Evolutionary conservation across 352 stramenopile genomes (phyloP).

Genomic region (Phytophthora crassamura): DNA sequence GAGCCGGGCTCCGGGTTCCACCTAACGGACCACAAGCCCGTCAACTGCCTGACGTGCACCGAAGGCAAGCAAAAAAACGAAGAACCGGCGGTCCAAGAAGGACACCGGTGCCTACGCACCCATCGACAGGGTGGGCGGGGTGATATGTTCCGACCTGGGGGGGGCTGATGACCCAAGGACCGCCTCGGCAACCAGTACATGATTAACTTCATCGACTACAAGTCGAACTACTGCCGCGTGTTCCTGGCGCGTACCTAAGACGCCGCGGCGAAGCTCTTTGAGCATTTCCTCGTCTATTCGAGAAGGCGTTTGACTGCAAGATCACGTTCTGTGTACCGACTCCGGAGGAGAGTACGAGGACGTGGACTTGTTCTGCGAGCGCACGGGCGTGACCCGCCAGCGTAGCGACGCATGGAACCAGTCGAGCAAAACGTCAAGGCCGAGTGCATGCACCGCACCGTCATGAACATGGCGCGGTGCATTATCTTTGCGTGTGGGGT

Average conservation of each 20-base stretch:
- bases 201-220: slow-evolving; percentile 28
- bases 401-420: slow-evolving; percentile 31
- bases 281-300: slow-evolving; percentile 13
- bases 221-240: slow-evolving; percentile 13
- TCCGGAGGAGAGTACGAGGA: slow-evolving; percentile 33
- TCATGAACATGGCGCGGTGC: slow-evolving; percentile 38
- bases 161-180: slow-evolving; percentile 10
- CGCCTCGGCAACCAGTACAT: slow-evolving; percentile 13
- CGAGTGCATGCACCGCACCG: too few species aligned
- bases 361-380: slow-evolving; percentile 36
- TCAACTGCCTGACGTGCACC: too few species aligned
- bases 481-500: slow-evolving; percentile 39
- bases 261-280: slow-evolving; percentile 5
- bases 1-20: background rate
- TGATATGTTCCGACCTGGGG: slow-evolving; percentile 5
- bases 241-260: slow-evolving; percentile 26
- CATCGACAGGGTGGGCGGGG: slow-evolving; percentile 5
- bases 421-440: slow-evolving; percentile 39
- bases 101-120: slow-evolving; percentile 1
- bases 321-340: slow-evolving; percentile 22
- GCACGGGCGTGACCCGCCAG: slow-evolving; percentile 28
- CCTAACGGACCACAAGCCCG: background rate
- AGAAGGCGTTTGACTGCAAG: slow-evolving; percentile 4
- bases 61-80: too few species aligned
- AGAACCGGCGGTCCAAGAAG: too few species aligned